Percentiles rank a stretch among this genome's conserved stretches.
These are phyloP conservation scores for Lenzites betulinus DNA, from an alignment of 768 basidiomycete species.

Conservation along the genomic window DNA sequence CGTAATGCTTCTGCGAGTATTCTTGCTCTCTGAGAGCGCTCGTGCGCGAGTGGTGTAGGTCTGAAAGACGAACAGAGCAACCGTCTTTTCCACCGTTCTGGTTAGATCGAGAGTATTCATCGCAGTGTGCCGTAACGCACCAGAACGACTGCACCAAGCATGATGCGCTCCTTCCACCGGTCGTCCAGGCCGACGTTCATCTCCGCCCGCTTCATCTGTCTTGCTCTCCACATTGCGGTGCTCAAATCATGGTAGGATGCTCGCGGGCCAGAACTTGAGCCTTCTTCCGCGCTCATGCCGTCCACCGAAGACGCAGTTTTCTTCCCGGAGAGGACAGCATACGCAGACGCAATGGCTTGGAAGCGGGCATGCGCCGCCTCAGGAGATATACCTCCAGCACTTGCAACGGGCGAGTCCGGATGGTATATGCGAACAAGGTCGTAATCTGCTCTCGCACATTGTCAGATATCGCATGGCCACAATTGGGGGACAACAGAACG, in stretches of 20 bases:
- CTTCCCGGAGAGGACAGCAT: conserved; percentile 62
- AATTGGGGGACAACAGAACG: conserved; percentile 5
- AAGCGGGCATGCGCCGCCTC: conserved; percentile 64
- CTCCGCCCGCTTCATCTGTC: conserved; percentile 36
- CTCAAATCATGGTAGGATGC: conserved; percentile 27
- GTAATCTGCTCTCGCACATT: conserved; percentile 52
- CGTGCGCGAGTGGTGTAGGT: conserved; percentile 27
- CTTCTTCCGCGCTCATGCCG: conserved; percentile 4
- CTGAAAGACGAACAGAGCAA: conserved; percentile 29
- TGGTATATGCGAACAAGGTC: conserved; percentile 82
- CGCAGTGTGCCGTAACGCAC: conserved; percentile 37
- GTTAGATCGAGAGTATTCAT: neutral
- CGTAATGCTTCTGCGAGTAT: neutral
- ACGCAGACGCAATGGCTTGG: conserved; percentile 68
- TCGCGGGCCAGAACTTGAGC: conserved; percentile 3
- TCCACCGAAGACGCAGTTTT: conserved; percentile 29
- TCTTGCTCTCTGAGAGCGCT: conserved; percentile 20
- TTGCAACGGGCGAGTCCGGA: conserved; percentile 60
- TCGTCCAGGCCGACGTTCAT: conserved; percentile 60
- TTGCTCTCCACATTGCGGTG: conserved; percentile 45
- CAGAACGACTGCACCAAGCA: conserved; percentile 54
- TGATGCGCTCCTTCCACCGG: conserved; percentile 64
- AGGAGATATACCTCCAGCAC: conserved; percentile 38
- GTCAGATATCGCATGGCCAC: neutral
- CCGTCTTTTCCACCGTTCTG: no score